A percentile compares a stretch with the other conserved stretches of the same genome.
Conservation (phyloP, 345 rosid genomes). For the Raphanus raphanistrum region DNA sequence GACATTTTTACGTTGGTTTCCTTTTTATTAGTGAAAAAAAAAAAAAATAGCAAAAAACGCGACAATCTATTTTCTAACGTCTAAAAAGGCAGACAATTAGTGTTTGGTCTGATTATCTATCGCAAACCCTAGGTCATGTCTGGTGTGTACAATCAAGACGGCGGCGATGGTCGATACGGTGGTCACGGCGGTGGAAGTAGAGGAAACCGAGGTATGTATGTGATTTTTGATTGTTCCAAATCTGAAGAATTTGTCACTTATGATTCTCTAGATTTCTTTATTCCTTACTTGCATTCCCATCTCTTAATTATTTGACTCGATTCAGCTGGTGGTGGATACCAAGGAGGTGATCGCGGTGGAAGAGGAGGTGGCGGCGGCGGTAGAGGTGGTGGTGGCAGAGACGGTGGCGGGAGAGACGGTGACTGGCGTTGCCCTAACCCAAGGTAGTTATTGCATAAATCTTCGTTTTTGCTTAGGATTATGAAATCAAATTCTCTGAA, state of each 20-base stretch:
- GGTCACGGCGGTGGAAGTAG: slow-evolving; percentile 55
- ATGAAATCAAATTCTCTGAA: background rate
- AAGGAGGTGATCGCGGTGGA: slow-evolving; percentile 81
- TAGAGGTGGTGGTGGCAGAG: slow-evolving; percentile 38
- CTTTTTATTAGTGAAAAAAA: background rate
- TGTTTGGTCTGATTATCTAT: slow-evolving; percentile 14
- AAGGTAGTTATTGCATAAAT: slow-evolving; percentile 43
- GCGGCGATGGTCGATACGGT: slow-evolving; percentile 47
- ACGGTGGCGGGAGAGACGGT: slow-evolving; percentile 94
- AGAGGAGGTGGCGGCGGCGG: slow-evolving; percentile 53
- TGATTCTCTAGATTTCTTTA: slow-evolving; percentile 4
- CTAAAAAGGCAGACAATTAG: slow-evolving; percentile 3
- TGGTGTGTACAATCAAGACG: slow-evolving; percentile 76
- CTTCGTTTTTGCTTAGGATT: background rate
- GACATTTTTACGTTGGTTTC: background rate
- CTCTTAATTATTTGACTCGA: slow-evolving; percentile 24
- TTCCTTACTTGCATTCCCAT: background rate
- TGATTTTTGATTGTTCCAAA: slow-evolving; percentile 9
- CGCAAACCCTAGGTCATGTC: slow-evolving; percentile 56
- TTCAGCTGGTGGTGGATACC: slow-evolving; percentile 53
- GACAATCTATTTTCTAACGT: background rate
- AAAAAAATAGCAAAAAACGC: background rate
- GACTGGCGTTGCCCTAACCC: slow-evolving; percentile 40
- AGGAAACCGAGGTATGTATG: slow-evolving; percentile 53
- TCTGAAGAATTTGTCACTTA: background rate